Percentiles rank a stretch among this genome's conserved stretches.
Conservation (phyloP, 164 flowering plant species). For the Cinnamomum chago region DNA sequence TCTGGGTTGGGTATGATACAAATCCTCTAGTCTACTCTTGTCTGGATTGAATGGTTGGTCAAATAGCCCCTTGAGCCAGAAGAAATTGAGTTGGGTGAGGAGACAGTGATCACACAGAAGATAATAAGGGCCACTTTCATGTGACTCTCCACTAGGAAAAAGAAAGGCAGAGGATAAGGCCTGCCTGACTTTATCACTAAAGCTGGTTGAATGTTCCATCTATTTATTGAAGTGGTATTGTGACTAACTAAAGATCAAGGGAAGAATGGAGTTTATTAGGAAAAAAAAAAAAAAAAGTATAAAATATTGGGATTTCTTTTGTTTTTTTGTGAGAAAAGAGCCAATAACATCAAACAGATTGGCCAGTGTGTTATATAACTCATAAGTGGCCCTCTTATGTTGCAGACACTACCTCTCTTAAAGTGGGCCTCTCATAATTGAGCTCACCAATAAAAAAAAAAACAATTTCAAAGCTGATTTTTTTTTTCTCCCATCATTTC, state of each 20-base stretch:
- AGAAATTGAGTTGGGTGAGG: slow-evolving; percentile 1
- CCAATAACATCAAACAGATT: not conserved
- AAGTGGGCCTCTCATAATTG: not conserved
- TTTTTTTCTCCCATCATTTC: no score
- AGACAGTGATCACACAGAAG: not conserved
- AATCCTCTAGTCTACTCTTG: not conserved
- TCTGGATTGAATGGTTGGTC: slow-evolving; percentile 1
- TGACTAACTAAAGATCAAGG: not conserved
- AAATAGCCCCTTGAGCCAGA: not conserved
- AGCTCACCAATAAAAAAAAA: not conserved
- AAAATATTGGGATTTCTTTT: not conserved
- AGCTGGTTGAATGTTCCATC: not conserved
- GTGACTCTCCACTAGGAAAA: slow-evolving; percentile 1
- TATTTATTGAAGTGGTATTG: not conserved
- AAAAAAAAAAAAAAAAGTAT: not conserved
- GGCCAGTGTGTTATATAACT: not conserved
- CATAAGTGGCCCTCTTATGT: not conserved
- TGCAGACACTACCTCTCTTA: not conserved
- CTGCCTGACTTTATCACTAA: not conserved
- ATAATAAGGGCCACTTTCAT: slow-evolving; percentile 5
- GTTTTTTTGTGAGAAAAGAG: no score
- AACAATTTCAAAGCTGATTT: no score
- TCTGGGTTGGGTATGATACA: not conserved
- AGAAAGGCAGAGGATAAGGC: not conserved
- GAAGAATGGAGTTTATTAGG: not conserved